phyloP scores from a whole-genome alignment of 805 yeast species.

The Pichia kluyveri region DNA sequence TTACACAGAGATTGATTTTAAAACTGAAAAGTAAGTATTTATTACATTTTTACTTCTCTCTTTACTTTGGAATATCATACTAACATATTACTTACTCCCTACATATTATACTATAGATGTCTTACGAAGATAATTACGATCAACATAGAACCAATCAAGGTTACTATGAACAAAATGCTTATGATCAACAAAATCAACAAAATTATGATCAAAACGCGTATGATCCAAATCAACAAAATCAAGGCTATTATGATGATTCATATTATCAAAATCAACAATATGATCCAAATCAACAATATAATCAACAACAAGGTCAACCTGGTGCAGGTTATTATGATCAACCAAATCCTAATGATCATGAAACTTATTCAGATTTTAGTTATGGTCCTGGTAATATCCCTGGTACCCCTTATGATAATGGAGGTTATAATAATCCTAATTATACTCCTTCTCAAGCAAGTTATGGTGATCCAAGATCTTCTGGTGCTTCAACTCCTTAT shows the following conservation, averaged over 20 bases:
- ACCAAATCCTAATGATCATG: constrained; percentile 41
- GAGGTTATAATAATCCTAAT: constrained; percentile 36
- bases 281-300: constrained; percentile 15
- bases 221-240: constrained; percentile 20
- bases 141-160: constrained; percentile 26
- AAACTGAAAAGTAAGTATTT: no score
- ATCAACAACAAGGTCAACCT: constrained; percentile 11
- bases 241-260: background rate
- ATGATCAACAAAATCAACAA: constrained; percentile 13
- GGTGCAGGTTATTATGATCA: constrained; percentile 37
- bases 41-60: no score
- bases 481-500: constrained; percentile 93
- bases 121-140: constrained; percentile 50
- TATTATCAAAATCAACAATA: constrained; percentile 12
- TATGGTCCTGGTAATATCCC: constrained; percentile 52
- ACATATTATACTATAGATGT: constrained; percentile 31
- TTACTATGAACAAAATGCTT: background rate
- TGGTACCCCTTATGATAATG: constrained; percentile 54
- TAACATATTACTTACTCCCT: constrained; percentile 4
- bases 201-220: constrained; percentile 21
- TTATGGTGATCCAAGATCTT: constrained; percentile 77
- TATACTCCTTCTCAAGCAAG: constrained; percentile 78
- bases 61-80: background rate
- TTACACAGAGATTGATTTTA: no score
- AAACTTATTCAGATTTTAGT: constrained; percentile 52